These are phyloP conservation scores for Exutisphaerella laricina DNA, from an alignment of 2,329 filamentous ascomycete genomes.

Conservation along the genomic window DNA sequence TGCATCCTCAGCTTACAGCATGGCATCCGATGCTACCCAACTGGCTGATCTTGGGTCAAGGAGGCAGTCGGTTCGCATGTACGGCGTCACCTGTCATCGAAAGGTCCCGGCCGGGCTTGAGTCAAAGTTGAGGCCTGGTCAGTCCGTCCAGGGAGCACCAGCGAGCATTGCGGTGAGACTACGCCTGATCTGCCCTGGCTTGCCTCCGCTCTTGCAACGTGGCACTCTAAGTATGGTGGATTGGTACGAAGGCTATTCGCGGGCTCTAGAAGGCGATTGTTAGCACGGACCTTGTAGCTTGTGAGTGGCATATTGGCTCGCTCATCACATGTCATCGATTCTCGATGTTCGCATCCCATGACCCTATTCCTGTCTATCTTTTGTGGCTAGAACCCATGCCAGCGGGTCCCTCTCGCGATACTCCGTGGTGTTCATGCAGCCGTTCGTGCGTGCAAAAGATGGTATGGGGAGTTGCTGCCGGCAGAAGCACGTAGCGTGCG, in stretches of 20 bases:
- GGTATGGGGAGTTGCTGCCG: conserved; percentile 10
- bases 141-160: conserved; percentile 30
- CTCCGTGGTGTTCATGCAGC: conserved; percentile 1
- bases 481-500: conserved; percentile 18
- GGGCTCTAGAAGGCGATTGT: conserved; percentile 20
- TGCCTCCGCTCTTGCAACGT: conserved; percentile 50
- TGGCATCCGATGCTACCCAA: conserved; percentile 39
- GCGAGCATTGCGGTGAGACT: conserved; percentile 17
- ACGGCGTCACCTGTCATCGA: conserved; percentile 28
- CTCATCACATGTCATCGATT: conserved; percentile 5
- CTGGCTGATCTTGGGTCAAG: conserved; percentile 40
- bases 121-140: conserved; percentile 33
- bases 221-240: conserved; percentile 39
- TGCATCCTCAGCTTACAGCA: conserved; percentile 34
- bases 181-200: conserved; percentile 35
- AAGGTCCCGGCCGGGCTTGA: conserved; percentile 20
- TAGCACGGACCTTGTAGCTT: conserved; percentile 16
- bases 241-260: conserved; percentile 25
- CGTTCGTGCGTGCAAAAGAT: conserved; percentile 2
- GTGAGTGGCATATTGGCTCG: conserved; percentile 1
- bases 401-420: conserved; percentile 1
- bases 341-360: conserved; percentile 2
- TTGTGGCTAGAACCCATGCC: conserved; percentile 9
- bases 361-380: conserved; percentile 6
- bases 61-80: conserved; percentile 40